phyloP scores from a whole-genome alignment of 768 basidiomycete species.

The Chalciporus sphaerocephalus region DNA sequence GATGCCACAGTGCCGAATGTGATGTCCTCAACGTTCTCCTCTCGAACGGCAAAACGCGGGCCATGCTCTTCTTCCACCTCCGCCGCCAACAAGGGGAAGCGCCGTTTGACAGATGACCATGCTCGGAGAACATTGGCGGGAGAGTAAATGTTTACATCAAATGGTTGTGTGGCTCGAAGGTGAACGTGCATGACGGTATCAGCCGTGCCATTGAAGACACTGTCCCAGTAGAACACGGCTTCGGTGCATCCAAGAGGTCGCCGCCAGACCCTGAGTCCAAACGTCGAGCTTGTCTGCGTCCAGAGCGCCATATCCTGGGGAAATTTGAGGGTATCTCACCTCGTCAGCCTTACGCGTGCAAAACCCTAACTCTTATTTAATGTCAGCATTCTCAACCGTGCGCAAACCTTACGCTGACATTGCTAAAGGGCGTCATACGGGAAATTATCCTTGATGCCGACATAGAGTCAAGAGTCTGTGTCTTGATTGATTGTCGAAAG shows the following conservation, averaged over 20 bases:
- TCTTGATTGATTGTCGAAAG: no score
- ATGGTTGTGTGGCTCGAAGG: constrained; percentile 24
- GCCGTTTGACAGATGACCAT: constrained; percentile 44
- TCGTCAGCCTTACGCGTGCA: no score
- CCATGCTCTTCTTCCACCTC: constrained; percentile 25
- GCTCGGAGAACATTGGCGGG: constrained; percentile 34
- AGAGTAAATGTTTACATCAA: constrained; percentile 19
- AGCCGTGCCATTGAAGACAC: constrained; percentile 38
- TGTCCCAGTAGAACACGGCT: constrained; percentile 39
- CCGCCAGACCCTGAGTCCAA: no score
- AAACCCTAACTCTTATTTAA: no score
- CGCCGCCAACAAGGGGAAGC: constrained; percentile 46
- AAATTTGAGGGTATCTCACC: no score
- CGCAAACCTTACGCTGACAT: no score
- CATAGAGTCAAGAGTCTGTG: no score
- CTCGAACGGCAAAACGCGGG: constrained; percentile 38
- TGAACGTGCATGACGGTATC: constrained; percentile 36
- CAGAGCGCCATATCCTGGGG: no score
- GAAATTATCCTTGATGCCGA: no score
- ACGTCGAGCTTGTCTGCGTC: no score
- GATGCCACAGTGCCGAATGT: constrained; percentile 32
- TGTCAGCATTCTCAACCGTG: no score
- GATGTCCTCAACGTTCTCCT: constrained; percentile 38
- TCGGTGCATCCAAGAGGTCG: constrained; percentile 39
- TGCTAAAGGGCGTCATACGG: no score